Percentiles rank a stretch among this genome's conserved stretches.
These are phyloP conservation scores for Xylaria sp. DNA, from an alignment of 2,329 filamentous ascomycete genomes.

Conservation along the genomic window DNA sequence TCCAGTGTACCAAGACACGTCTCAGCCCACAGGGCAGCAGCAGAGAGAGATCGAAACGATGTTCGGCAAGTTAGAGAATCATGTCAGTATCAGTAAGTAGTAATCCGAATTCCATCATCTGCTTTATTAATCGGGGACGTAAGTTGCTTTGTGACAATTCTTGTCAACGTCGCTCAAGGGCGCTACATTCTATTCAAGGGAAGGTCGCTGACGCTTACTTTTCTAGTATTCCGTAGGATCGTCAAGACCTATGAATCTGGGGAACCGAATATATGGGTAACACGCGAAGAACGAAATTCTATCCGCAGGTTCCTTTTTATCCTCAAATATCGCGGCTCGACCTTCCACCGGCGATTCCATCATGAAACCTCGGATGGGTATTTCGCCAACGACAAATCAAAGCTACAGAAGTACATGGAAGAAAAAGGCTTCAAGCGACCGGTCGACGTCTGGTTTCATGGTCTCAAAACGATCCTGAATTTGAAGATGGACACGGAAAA, in stretches of 20 bases:
- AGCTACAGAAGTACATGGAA: conserved; percentile 43
- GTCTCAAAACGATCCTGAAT: conserved; percentile 44
- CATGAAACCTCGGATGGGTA: conserved; percentile 51
- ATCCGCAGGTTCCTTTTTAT: conserved; percentile 59
- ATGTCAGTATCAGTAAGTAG: conserved; percentile 34
- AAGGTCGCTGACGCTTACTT: not conserved
- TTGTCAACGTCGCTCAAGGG: not conserved
- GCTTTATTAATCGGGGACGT: not conserved
- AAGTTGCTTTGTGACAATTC: too few relatives aligned
- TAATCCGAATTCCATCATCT: not conserved
- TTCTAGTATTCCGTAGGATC: conserved; percentile 36
- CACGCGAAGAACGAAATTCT: conserved; percentile 45
- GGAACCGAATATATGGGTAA: conserved; percentile 30
- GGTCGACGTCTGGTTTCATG: conserved; percentile 48
- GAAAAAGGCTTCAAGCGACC: conserved; percentile 40
- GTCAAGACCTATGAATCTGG: conserved; percentile 36
- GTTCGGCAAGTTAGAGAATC: conserved; percentile 42
- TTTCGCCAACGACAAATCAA: conserved; percentile 40
- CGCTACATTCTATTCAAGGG: not conserved
- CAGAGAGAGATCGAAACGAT: conserved; percentile 42
- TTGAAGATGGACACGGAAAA: conserved; percentile 45
- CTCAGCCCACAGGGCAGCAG: conserved; percentile 38
- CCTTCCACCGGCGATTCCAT: conserved; percentile 49
- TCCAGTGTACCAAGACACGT: conserved; percentile 43
- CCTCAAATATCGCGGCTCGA: conserved; percentile 55